Evolutionary conservation across 2,329 filamentous ascomycete species (phyloP), one percentile per base, ranked within the genome.

Genomic region (Chaetothyriales sp.): DNA sequence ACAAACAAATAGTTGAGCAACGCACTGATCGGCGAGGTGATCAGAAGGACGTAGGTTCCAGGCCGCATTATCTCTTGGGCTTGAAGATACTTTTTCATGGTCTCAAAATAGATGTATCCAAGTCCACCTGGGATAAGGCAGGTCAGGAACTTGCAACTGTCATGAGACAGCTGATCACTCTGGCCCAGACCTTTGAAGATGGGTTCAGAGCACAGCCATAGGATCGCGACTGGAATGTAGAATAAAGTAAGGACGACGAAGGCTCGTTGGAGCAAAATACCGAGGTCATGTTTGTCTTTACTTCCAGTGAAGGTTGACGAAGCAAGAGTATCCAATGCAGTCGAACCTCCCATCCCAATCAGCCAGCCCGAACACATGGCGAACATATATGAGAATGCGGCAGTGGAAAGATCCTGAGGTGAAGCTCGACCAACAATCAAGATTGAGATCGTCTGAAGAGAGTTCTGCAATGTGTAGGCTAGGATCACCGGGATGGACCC

Each of bases 371-470:
- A 88, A 19, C 85, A 82, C 85, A 90, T 89, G 51, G 88, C 88
- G 60, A 94, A 94, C 88, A 94, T 94, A 71, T 92, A 90, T 1
- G 85, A 86, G 62, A 94, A 94, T 0, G 88, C 87, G 1, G 86
- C 83, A 0, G 84, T 86, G 0, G 88, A 86, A 5, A 94, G 71
- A 1, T 87, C 81, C 66, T 92, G 84, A 1, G 88, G 83, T 0
- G 85, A 89, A 0, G 88, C 71, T 2, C 86, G 81, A 8, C 88
- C 88, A 2, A 87, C 86, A 40, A 94, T 82, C 46, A 94, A 70
- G 4, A 94, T 85, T 0, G 86, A 92, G 1, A 85, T 65, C 0
- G 88, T 94, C 64, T 94, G 88, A 0, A 94, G 71, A 4, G 84
- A 89, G 65, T 90, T 94, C 51, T 94, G 88, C 4, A 94, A 73